A percentile compares a stretch with the other conserved stretches of the same genome.
Conservation (phyloP, 306 rosid genomes). For the Quercus mongolica region DNA sequence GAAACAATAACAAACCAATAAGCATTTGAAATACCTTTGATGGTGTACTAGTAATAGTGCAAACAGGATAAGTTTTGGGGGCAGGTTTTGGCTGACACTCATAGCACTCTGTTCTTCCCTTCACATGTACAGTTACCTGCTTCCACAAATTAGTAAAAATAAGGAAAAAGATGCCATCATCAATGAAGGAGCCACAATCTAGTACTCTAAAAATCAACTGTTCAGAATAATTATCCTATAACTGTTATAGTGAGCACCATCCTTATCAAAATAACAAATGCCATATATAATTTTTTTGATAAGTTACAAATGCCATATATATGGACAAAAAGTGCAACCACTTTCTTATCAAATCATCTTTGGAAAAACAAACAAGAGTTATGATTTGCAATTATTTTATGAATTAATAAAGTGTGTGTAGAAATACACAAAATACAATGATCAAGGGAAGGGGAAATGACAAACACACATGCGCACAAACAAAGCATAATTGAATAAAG, state of each 20-base stretch:
- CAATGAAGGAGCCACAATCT: slow-evolving; percentile 1
- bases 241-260: not conserved
- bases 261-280: not conserved
- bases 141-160: slow-evolving; percentile 20
- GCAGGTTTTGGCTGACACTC: slow-evolving; percentile 99
- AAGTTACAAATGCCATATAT: not conserved
- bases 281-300: not conserved
- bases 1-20: not conserved
- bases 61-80: slow-evolving; percentile 97
- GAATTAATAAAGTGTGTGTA: not conserved
- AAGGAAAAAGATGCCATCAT: slow-evolving; percentile 17
- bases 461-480: not conserved
- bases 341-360: not conserved
- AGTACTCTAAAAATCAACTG: not conserved
- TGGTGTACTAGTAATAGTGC: slow-evolving; percentile 97
- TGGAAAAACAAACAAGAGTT: not conserved
- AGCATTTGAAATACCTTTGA: slow-evolving; percentile 62
- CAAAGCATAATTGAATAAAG: not conserved
- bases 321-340: not conserved
- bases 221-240: not conserved
- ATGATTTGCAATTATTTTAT: not conserved
- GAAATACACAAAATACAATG: not conserved
- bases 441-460: not conserved
- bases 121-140: slow-evolving; percentile 95
- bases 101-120: slow-evolving; percentile 96